A percentile compares a stretch with the other conserved stretches of the same genome.
phyloP scores from a whole-genome alignment of 371 early-diverging fungal species.

The Rhizopus sp. region DNA sequence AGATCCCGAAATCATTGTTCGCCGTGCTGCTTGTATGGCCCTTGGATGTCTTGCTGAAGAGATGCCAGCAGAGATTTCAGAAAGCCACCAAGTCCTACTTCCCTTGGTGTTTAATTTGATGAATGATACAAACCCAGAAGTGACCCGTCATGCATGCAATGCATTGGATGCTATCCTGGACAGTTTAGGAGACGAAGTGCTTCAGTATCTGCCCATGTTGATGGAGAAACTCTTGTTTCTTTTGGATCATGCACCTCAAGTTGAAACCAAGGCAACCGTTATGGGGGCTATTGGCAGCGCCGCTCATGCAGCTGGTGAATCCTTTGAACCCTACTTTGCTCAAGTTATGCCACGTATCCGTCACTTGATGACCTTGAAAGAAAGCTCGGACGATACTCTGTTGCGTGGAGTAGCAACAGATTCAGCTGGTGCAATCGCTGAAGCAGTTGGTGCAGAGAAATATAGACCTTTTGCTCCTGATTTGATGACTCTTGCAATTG shows the following conservation, averaged over 20 bases:
- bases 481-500: slow-evolving; percentile 75
- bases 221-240: slow-evolving; percentile 79
- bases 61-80: slow-evolving; percentile 76
- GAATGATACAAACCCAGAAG: slow-evolving; percentile 71
- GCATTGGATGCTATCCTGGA: slow-evolving; percentile 88
- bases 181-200: slow-evolving; percentile 75
- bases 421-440: slow-evolving; percentile 83
- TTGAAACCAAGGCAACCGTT: slow-evolving; percentile 72
- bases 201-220: slow-evolving; percentile 79
- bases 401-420: slow-evolving; percentile 89
- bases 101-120: slow-evolving; percentile 83
- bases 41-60: slow-evolving; percentile 82
- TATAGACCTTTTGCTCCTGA: slow-evolving; percentile 78
- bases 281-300: slow-evolving; percentile 87
- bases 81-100: slow-evolving; percentile 78
- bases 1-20: slow-evolving; percentile 77
- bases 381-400: slow-evolving; percentile 67
- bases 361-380: slow-evolving; percentile 69
- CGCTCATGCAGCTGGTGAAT: slow-evolving; percentile 80
- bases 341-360: slow-evolving; percentile 71
- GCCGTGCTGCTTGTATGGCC: slow-evolving; percentile 88
- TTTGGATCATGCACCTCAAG: slow-evolving; percentile 62
- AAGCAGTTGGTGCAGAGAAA: slow-evolving; percentile 82
- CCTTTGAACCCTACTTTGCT: slow-evolving; percentile 80
- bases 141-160: slow-evolving; percentile 79